Conservation (phyloP, 139 green algal species). For the Deuterostichococcus epilithicus region DNA sequence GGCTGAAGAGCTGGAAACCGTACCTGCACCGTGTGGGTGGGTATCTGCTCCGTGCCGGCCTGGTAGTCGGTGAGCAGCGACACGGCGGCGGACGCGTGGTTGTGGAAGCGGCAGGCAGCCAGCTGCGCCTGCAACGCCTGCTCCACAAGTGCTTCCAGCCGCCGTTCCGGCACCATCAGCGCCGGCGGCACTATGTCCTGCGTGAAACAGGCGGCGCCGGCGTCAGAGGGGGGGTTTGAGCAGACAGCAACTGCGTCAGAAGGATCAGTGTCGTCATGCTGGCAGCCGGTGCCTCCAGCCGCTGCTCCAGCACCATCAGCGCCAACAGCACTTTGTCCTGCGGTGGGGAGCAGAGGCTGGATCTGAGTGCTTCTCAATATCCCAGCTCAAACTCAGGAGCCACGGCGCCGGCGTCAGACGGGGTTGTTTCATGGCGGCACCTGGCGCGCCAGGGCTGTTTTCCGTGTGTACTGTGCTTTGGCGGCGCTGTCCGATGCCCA, state of each 20-base stretch:
- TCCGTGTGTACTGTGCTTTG: too few species aligned
- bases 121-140: slow-evolving; percentile 61
- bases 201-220: slow-evolving; percentile 12
- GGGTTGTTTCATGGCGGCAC: too few species aligned
- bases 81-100: slow-evolving; percentile 34
- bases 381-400: too few species aligned
- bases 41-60: slow-evolving; percentile 67
- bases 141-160: slow-evolving; percentile 71
- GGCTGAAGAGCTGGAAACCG: neutral
- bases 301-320: slow-evolving; percentile 61
- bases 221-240: neutral
- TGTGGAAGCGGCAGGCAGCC: slow-evolving; percentile 62
- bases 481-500: too few species aligned
- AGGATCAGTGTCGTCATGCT: slow-evolving; percentile 5
- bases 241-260: too few species aligned
- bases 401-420: neutral
- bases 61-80: slow-evolving; percentile 72
- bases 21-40: slow-evolving; percentile 57
- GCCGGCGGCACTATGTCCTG: slow-evolving; percentile 46
- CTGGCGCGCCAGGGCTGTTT: too few species aligned
- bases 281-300: slow-evolving; percentile 60
- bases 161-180: slow-evolving; percentile 61
- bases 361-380: too few species aligned
- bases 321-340: slow-evolving; percentile 45
- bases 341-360: slow-evolving; percentile 14